phyloP scores from a whole-genome alignment of 495 filamentous ascomycete genomes.

The Talaromyces liani region DNA sequence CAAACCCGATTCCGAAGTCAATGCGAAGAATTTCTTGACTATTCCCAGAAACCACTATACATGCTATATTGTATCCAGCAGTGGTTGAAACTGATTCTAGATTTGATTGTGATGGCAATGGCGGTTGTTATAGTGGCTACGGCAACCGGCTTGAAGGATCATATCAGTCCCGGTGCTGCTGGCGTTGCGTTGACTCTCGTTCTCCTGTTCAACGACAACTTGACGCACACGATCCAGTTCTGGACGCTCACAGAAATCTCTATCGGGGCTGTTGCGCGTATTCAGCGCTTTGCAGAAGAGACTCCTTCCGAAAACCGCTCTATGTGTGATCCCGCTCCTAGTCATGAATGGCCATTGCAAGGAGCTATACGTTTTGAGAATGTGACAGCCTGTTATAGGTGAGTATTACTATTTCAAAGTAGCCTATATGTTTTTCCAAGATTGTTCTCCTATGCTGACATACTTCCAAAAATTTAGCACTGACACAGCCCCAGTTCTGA shows the following conservation, averaged over 20 bases:
- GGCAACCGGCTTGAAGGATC: slow-evolving; percentile 33
- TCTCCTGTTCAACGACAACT: slow-evolving; percentile 41
- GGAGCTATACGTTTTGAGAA: slow-evolving; percentile 44
- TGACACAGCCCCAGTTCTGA: slow-evolving; percentile 28
- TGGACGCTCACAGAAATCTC: slow-evolving; percentile 52
- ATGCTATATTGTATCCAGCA: slow-evolving; percentile 58
- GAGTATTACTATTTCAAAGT: not conserved
- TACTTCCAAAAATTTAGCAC: not conserved
- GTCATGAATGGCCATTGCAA: slow-evolving; percentile 39
- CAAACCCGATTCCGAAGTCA: slow-evolving; percentile 44
- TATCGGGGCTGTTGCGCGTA: slow-evolving; percentile 48
- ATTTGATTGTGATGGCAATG: slow-evolving; percentile 50
- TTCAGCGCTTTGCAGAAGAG: slow-evolving; percentile 44
- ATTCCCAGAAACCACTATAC: slow-evolving; percentile 46
- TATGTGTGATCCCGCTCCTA: slow-evolving; percentile 25
- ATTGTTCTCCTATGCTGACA: not conserved
- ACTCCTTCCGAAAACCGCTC: slow-evolving; percentile 41
- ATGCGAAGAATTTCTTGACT: slow-evolving; percentile 53
- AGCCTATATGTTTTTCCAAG: not conserved
- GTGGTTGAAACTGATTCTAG: slow-evolving; percentile 62
- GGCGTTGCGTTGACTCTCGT: slow-evolving; percentile 53
- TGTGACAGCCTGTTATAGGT: not conserved
- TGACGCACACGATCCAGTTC: slow-evolving; percentile 41
- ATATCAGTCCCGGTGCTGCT: slow-evolving; percentile 37
- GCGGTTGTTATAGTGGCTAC: slow-evolving; percentile 41